phyloP scores from a whole-genome alignment of 305 asterid species.

The Fraxinus ornus region DNA sequence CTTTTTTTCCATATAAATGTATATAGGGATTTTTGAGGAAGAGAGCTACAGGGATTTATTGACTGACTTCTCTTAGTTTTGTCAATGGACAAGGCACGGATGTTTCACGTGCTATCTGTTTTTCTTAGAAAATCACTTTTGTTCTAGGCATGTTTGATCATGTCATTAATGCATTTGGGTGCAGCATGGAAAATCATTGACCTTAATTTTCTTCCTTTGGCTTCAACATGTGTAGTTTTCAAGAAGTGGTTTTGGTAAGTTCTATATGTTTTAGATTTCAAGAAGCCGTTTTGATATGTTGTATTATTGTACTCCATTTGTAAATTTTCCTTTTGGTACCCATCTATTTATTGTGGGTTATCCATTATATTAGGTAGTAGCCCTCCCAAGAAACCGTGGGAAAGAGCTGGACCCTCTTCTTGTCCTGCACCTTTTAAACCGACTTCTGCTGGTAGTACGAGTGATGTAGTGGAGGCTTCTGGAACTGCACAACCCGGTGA shows the following conservation, averaged over 20 bases:
- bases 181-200: background rate
- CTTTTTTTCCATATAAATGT: background rate
- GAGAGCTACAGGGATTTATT: background rate
- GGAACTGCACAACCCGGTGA: constrained; percentile 95
- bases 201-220: background rate
- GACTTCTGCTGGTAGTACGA: constrained; percentile 81
- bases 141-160: background rate
- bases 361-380: constrained; percentile 42
- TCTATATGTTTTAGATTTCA: background rate
- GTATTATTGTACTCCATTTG: background rate
- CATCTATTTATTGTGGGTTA: constrained; percentile 12
- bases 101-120: background rate
- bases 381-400: constrained; percentile 95
- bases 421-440: constrained; percentile 89
- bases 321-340: background rate
- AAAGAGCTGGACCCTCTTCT: constrained; percentile 74
- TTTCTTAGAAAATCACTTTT: background rate
- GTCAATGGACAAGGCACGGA: background rate
- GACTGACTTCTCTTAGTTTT: background rate
- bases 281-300: background rate
- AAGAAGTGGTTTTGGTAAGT: background rate
- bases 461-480: constrained; percentile 88
- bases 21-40: background rate
- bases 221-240: background rate
- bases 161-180: background rate